A percentile compares a stretch with the other conserved stretches of the same genome.
phyloP scores from a whole-genome alignment of 208 protist species.

The Acanthamoeba culbertsoni region DNA sequence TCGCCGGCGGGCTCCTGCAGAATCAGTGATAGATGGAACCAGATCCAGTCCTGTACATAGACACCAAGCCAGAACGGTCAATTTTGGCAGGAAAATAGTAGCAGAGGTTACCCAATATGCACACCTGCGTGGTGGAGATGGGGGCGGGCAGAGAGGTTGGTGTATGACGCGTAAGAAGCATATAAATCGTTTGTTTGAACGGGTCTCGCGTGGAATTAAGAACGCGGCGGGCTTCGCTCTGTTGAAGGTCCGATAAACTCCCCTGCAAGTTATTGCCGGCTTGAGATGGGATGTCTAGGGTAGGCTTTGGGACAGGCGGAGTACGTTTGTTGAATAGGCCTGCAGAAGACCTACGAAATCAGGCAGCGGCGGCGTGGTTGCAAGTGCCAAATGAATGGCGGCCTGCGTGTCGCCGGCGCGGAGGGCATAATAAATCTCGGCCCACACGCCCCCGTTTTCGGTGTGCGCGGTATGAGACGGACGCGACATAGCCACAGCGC shows the following conservation, averaged over 20 bases:
- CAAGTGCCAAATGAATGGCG: background rate
- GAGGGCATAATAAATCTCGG: conserved; percentile 9
- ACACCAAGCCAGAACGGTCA: no score
- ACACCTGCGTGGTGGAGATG: conserved; percentile 20
- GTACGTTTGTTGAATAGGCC: background rate
- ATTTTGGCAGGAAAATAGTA: no score
- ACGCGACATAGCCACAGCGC: background rate
- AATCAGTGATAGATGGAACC: conserved; percentile 18
- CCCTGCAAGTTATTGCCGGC: background rate
- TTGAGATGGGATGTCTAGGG: background rate
- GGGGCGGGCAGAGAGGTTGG: background rate
- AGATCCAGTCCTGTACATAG: conserved; percentile 12
- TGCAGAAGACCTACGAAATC: background rate
- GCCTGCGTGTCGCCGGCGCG: background rate
- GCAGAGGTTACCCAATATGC: no score
- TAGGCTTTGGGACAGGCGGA: background rate
- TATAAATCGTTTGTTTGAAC: background rate
- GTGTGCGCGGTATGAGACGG: no score
- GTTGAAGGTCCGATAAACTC: background rate
- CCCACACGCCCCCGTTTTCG: background rate
- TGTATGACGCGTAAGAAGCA: background rate
- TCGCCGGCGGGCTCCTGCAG: background rate
- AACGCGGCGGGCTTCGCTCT: background rate
- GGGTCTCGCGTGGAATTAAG: background rate
- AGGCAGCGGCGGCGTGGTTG: background rate